A percentile compares a stretch with the other conserved stretches of the same genome.
These are phyloP conservation scores for Metschnikowia kofuensis DNA, from an alignment of 805 yeast genomes.

Conservation along the genomic window DNA sequence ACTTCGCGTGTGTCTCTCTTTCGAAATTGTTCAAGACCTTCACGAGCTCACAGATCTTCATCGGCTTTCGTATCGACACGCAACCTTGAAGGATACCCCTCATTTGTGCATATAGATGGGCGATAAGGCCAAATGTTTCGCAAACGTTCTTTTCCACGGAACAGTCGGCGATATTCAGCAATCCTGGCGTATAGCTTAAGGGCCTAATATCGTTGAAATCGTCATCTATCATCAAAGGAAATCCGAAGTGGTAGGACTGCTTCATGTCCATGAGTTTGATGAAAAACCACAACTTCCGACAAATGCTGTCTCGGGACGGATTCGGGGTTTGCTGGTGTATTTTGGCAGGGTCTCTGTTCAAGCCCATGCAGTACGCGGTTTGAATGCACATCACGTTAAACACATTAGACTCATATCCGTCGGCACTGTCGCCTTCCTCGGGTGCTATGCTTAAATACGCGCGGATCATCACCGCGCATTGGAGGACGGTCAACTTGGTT, in stretches of 20 bases:
- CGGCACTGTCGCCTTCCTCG: constrained; percentile 18
- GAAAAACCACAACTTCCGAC: constrained; percentile 20
- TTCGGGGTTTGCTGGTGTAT: background rate
- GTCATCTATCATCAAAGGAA: constrained; percentile 33
- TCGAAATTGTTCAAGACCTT: constrained; percentile 10
- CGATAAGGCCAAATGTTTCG: background rate
- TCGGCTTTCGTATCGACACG: constrained; percentile 27
- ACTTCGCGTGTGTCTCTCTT: constrained; percentile 1
- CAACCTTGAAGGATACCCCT: constrained; percentile 1
- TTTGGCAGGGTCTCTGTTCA: constrained; percentile 20
- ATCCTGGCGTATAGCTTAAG: constrained; percentile 35
- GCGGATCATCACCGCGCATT: constrained; percentile 15
- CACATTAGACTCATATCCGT: constrained; percentile 16
- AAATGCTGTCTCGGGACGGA: constrained; percentile 5
- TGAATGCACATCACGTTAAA: constrained; percentile 29
- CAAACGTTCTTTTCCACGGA: constrained; percentile 35
- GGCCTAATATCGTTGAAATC: constrained; percentile 28
- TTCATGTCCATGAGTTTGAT: constrained; percentile 33
- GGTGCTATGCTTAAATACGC: constrained; percentile 14
- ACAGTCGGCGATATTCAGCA: constrained; percentile 31
- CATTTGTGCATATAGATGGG: background rate
- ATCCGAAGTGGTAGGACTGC: constrained; percentile 31
- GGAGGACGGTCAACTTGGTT: constrained; percentile 14
- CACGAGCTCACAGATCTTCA: constrained; percentile 38
- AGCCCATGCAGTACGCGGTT: constrained; percentile 21